A percentile compares a stretch with the other conserved stretches of the same genome.
Conservation (phyloP, 176 grass and related monocot species). For the Saccharum spontaneum region DNA sequence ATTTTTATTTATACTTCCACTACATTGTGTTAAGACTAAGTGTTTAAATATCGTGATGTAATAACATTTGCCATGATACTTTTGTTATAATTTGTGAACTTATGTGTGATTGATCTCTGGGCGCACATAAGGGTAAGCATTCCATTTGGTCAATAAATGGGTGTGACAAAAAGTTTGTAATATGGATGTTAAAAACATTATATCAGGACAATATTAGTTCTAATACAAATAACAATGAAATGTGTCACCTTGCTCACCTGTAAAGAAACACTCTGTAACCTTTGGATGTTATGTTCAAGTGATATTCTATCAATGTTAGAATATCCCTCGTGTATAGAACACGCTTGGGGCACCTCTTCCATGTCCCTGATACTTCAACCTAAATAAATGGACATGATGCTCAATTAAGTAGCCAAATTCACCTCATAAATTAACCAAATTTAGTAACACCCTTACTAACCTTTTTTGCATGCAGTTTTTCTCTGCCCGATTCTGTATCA, state of each 20-base stretch:
- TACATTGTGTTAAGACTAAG: too few species aligned
- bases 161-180: not conserved
- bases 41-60: too few species aligned
- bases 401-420: not conserved
- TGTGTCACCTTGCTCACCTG: slow-evolving; percentile 27
- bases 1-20: too few species aligned
- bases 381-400: not conserved
- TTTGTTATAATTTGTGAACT: too few species aligned
- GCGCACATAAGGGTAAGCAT: too few species aligned
- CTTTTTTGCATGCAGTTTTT: slow-evolving; percentile 49
- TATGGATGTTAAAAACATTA: not conserved
- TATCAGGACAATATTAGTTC: not conserved
- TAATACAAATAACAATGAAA: not conserved
- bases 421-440: not conserved
- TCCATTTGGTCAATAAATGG: too few species aligned
- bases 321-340: slow-evolving; percentile 53
- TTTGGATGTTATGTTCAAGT: slow-evolving; percentile 65
- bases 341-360: slow-evolving; percentile 48
- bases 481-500: slow-evolving; percentile 26
- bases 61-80: too few species aligned
- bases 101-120: too few species aligned
- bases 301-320: slow-evolving; percentile 50
- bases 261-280: slow-evolving; percentile 61
- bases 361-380: slow-evolving; percentile 41
- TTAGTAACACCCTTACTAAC: slow-evolving; percentile 26